phyloP scores from a whole-genome alignment of 257 asterid genomes.

The Solanum pennellii region DNA sequence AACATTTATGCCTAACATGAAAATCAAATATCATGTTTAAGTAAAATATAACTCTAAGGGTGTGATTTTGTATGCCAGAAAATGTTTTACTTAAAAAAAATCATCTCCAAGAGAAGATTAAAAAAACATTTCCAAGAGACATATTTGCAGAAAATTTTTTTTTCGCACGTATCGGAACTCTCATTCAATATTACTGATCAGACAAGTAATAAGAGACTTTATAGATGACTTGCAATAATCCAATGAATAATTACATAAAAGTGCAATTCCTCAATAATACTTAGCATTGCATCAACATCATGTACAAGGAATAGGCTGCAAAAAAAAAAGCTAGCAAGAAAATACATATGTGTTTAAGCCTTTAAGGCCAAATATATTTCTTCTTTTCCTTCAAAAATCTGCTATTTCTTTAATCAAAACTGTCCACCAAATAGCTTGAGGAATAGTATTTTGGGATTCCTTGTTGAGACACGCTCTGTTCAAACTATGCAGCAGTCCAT shows the following conservation, averaged over 20 bases:
- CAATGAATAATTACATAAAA: neutral
- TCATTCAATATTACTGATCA: neutral
- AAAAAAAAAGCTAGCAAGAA: neutral
- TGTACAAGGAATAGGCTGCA: neutral
- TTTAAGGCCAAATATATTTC: neutral
- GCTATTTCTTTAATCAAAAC: neutral
- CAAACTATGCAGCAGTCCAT: neutral
- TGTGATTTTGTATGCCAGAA: neutral
- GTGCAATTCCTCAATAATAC: neutral
- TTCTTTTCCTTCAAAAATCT: neutral
- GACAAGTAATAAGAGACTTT: neutral
- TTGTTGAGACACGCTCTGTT: neutral
- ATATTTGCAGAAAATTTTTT: neutral
- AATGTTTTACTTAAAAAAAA: neutral
- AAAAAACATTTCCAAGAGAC: neutral
- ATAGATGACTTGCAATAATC: neutral
- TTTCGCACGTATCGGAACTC: neutral
- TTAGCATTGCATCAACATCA: neutral
- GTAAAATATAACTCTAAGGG: neutral
- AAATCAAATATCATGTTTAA: neutral
- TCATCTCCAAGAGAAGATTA: neutral
- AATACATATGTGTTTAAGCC: neutral
- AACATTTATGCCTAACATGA: neutral
- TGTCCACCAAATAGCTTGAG: neutral
- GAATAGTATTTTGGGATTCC: neutral